These are phyloP conservation scores for Trypanosoma lewisi DNA, from an alignment of 208 protist species.

Conservation along the genomic window DNA sequence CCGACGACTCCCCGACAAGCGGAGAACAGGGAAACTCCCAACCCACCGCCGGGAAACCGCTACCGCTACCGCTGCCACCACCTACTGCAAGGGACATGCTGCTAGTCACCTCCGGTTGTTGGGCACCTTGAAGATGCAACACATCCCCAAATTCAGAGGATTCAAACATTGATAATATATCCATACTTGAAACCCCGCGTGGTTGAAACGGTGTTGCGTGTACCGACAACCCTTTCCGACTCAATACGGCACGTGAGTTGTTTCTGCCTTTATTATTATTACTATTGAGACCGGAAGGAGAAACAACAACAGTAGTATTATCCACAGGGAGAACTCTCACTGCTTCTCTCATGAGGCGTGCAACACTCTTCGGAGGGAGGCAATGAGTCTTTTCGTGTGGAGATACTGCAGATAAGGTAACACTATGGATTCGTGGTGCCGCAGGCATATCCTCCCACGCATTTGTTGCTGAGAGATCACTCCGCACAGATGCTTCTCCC, in stretches of 20 bases:
- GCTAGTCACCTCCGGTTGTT: neutral
- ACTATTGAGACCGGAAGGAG: neutral
- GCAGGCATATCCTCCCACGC: too few relatives aligned
- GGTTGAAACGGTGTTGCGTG: slow-evolving; percentile 28
- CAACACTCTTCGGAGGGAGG: neutral
- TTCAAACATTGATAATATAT: neutral
- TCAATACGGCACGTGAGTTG: slow-evolving; percentile 8
- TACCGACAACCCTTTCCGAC: slow-evolving; percentile 22
- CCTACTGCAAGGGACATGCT: neutral
- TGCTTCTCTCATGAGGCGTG: neutral
- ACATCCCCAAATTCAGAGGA: neutral
- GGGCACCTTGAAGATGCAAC: neutral
- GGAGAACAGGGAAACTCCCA: slow-evolving; percentile 16
- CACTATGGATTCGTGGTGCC: too few relatives aligned
- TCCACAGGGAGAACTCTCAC: neutral
- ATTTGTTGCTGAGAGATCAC: too few relatives aligned
- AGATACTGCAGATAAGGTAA: too few relatives aligned
- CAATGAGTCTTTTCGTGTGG: too few relatives aligned
- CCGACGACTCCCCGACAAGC: neutral
- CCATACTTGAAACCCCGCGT: neutral
- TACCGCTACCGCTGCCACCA: neutral
- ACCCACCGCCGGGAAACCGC: neutral
- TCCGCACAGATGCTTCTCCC: too few relatives aligned
- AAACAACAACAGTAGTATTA: too few relatives aligned
- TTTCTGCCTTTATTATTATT: neutral